phyloP scores from a whole-genome alignment of 768 basidiomycete species.

The Termitomyces sp. region DNA sequence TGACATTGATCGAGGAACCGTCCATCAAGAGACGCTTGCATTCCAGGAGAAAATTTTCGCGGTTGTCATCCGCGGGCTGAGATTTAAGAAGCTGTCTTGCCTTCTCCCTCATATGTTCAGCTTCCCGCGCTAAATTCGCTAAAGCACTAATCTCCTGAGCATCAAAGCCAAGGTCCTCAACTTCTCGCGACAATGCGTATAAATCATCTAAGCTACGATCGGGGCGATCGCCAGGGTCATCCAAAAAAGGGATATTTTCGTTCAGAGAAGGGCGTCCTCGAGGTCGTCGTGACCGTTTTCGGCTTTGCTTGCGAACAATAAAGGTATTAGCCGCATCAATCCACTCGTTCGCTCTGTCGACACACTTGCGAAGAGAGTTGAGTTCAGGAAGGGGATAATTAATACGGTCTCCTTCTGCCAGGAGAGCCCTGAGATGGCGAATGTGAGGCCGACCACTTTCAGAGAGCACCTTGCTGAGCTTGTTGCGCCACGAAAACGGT shows the following conservation, averaged over 20 bases:
- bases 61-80: conserved; percentile 37
- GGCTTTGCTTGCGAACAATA: conserved; percentile 71
- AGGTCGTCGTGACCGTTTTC: conserved; percentile 67
- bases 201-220: conserved; percentile 71
- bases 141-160: conserved; percentile 65
- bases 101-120: conserved; percentile 57
- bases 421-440: conserved; percentile 72
- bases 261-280: conserved; percentile 45
- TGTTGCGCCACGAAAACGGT: conserved; percentile 70
- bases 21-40: conserved; percentile 68
- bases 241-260: conserved; percentile 26
- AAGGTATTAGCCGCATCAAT: conserved; percentile 79
- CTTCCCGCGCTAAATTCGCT: conserved; percentile 47
- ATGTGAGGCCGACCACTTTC: conserved; percentile 71
- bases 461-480: conserved; percentile 57
- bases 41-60: conserved; percentile 53
- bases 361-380: conserved; percentile 66
- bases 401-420: conserved; percentile 87
- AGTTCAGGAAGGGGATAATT: conserved; percentile 70
- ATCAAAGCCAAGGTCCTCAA: conserved; percentile 79
- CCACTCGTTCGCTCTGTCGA: conserved; percentile 81
- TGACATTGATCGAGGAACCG: conserved; percentile 75
- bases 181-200: conserved; percentile 62
- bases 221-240: conserved; percentile 62
- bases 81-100: conserved; percentile 46